Evolutionary conservation across 2,329 filamentous ascomycete species (phyloP).

Genomic region (Colletotrichum lupini): DNA sequence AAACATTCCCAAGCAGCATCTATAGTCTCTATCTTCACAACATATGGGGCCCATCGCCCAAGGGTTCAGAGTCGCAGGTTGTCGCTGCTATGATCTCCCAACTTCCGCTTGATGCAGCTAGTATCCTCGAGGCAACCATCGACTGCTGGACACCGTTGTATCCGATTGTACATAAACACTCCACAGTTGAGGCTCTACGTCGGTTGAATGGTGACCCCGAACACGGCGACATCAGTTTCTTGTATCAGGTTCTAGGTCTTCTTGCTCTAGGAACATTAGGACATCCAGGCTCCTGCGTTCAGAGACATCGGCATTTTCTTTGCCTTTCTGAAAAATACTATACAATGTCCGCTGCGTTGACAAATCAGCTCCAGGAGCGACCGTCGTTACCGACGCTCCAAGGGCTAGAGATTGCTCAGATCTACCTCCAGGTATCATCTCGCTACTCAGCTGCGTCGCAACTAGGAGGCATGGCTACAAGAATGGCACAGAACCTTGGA

Average conservation of each 20-base stretch:
- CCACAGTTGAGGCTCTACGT: constrained; percentile 30
- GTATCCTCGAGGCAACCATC: constrained; percentile 35
- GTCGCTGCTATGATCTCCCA: constrained; percentile 27
- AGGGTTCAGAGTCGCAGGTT: not conserved
- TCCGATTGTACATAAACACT: constrained; percentile 37
- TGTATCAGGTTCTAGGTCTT: constrained; percentile 37
- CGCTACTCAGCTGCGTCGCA: constrained; percentile 39
- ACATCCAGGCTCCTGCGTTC: constrained; percentile 17
- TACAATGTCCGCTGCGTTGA: constrained; percentile 29
- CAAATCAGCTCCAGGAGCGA: constrained; percentile 34
- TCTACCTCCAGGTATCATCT: constrained; percentile 40
- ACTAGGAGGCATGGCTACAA: constrained; percentile 39
- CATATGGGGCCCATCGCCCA: constrained; percentile 32
- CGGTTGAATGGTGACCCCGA: constrained; percentile 4
- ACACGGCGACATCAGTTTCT: not conserved
- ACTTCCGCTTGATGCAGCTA: constrained; percentile 31
- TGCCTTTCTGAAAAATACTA: constrained; percentile 40
- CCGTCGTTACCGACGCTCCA: constrained; percentile 39
- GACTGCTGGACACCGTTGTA: constrained; percentile 37
- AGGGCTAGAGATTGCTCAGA: constrained; percentile 38
- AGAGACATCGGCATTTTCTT: constrained; percentile 38
- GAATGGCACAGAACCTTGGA: constrained; percentile 40
- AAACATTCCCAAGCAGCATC: constrained; percentile 39
- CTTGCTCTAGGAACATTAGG: constrained; percentile 39
- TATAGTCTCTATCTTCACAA: constrained; percentile 39